Conservation (phyloP, 345 rosid species). For the Trapa bicornis region DNA sequence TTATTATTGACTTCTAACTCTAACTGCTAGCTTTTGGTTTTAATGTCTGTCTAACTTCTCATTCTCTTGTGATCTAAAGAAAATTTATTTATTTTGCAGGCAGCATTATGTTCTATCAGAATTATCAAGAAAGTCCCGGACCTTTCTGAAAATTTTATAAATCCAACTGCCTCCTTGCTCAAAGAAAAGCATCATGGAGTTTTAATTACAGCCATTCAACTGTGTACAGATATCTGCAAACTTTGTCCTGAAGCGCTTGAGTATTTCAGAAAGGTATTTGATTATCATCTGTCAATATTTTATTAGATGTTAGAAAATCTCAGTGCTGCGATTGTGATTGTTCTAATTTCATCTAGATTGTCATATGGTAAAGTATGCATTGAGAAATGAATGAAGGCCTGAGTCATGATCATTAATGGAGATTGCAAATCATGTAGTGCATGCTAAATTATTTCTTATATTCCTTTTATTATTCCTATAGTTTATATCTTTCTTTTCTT, state of each 20-base stretch:
- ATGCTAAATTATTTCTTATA: not conserved
- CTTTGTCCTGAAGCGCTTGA: constrained; percentile 79
- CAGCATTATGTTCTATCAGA: constrained; percentile 90
- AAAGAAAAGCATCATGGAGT: constrained; percentile 99
- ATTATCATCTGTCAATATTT: not conserved
- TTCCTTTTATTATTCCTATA: not conserved
- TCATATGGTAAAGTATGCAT: not conserved
- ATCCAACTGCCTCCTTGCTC: constrained; percentile 73
- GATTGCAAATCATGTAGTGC: not conserved
- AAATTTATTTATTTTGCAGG: constrained; percentile 36
- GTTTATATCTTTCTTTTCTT: not conserved
- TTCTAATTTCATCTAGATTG: not conserved
- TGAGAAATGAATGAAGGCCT: not conserved
- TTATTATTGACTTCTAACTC: not conserved
- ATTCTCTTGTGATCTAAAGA: constrained; percentile 5
- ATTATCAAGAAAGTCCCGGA: constrained; percentile 95
- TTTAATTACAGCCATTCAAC: constrained; percentile 87
- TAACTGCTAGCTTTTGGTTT: too few species aligned
- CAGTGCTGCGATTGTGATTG: not conserved
- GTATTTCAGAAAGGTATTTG: constrained; percentile 68
- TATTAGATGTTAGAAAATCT: not conserved
- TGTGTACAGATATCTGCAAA: constrained; percentile 83
- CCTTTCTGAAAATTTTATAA: constrained; percentile 92
- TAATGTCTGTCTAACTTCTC: not conserved
- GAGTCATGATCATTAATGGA: not conserved